Percentiles rank a stretch among this genome's conserved stretches.
These are phyloP conservation scores for Coniferiporia sulphurascens DNA, from an alignment of 1,284 basidiomycete genomes.

Conservation along the genomic window DNA sequence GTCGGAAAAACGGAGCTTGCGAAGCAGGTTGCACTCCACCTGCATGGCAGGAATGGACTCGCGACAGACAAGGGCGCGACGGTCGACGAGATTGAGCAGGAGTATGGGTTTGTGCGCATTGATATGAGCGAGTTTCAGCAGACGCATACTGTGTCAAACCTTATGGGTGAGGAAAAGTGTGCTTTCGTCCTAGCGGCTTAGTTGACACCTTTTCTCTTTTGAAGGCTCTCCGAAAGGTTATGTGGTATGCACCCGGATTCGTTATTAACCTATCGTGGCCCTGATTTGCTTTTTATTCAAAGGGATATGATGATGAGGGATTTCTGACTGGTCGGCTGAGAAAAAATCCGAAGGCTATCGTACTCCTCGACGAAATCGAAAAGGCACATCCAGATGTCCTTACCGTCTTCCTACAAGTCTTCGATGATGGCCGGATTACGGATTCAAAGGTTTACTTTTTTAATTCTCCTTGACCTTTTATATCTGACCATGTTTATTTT, in stretches of 20 bases:
- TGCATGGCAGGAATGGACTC: constrained; percentile 3
- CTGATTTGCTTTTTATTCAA: neutral
- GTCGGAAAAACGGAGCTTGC: constrained; percentile 16
- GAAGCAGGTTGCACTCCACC: constrained; percentile 9
- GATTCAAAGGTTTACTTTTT: constrained; percentile 8
- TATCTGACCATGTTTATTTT: neutral
- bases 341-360: constrained; percentile 12
- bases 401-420: constrained; percentile 13
- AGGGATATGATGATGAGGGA: constrained; percentile 16
- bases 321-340: constrained; percentile 3
- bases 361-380: constrained; percentile 14
- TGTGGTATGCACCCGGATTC: constrained; percentile 6
- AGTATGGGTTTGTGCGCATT: constrained; percentile 9
- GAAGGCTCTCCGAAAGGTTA: constrained; percentile 13
- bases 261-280: neutral
- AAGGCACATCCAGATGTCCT: constrained; percentile 16
- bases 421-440: constrained; percentile 15
- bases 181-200: neutral
- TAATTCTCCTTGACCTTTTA: neutral
- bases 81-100: constrained; percentile 8
- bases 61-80: neutral
- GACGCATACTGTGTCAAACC: constrained; percentile 9
- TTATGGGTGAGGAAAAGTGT: neutral
- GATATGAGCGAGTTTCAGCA: constrained; percentile 15
- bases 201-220: neutral